Evolutionary conservation across 805 yeast genomes (phyloP).

Genomic region (Soucietia sequanensis): DNA sequence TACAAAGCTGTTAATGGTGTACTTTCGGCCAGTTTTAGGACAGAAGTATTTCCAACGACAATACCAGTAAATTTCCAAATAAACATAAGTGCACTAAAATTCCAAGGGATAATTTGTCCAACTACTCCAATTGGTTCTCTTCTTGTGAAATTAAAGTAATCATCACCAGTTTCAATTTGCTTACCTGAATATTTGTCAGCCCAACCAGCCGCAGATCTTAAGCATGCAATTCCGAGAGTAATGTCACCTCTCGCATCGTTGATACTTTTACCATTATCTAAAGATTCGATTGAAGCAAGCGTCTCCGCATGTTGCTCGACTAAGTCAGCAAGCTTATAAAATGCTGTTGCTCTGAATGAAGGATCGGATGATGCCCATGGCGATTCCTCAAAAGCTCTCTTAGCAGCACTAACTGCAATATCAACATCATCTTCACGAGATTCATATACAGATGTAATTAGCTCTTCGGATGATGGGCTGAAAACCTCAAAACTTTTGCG

Average conservation of each 20-base stretch:
- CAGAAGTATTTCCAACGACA: conserved; percentile 48
- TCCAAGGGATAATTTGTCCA: conserved; percentile 54
- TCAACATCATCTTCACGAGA: conserved; percentile 55
- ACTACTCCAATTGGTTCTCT: conserved; percentile 45
- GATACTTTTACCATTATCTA: conserved; percentile 56
- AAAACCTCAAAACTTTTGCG: conserved; percentile 41
- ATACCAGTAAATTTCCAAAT: conserved; percentile 50
- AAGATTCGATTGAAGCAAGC: conserved; percentile 56
- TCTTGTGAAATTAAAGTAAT: conserved; percentile 46
- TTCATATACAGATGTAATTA: conserved; percentile 49
- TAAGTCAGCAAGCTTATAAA: conserved; percentile 50
- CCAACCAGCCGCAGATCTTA: conserved; percentile 72
- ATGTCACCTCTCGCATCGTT: conserved; percentile 60
- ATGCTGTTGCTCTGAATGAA: conserved; percentile 42
- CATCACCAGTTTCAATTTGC: conserved; percentile 56
- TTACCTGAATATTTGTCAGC: conserved; percentile 69
- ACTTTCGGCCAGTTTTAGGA: conserved; percentile 49
- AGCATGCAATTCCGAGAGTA: conserved; percentile 51
- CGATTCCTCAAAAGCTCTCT: conserved; percentile 40
- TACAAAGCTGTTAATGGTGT: conserved; percentile 48
- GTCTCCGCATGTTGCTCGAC: conserved; percentile 48
- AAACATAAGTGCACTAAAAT: conserved; percentile 51
- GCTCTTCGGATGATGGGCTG: conserved; percentile 56
- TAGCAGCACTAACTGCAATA: conserved; percentile 52
- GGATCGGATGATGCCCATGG: conserved; percentile 51